Conservation (phyloP, 495 filamentous ascomycete species). For the Tetracladium setigerum region DNA sequence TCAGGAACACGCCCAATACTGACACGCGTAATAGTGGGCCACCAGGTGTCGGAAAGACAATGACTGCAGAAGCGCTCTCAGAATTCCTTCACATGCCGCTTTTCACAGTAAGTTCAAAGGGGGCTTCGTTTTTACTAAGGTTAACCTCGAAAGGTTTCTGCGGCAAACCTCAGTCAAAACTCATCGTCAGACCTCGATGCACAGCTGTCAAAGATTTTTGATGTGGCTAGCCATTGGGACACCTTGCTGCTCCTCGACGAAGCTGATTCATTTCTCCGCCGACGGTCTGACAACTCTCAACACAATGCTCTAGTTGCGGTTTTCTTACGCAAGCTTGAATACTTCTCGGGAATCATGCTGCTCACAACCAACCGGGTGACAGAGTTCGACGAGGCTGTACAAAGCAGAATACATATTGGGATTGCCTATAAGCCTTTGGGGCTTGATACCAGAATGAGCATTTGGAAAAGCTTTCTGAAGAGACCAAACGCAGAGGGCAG, state of each 20-base stretch:
- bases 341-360: slow-evolving; percentile 5
- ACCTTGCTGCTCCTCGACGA: slow-evolving; percentile 34
- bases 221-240: slow-evolving; percentile 31
- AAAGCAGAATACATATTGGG: slow-evolving; percentile 6
- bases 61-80: slow-evolving; percentile 44
- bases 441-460: not conserved
- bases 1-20: slow-evolving; percentile 4
- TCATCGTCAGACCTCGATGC: slow-evolving; percentile 23
- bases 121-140: not conserved
- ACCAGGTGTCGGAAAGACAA: slow-evolving; percentile 49
- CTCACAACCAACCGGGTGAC: slow-evolving; percentile 10
- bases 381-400: slow-evolving; percentile 6
- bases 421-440: slow-evolving; percentile 1
- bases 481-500: slow-evolving; percentile 1
- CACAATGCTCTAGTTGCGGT: slow-evolving; percentile 7
- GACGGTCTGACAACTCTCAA: slow-evolving; percentile 23
- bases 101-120: slow-evolving; percentile 5
- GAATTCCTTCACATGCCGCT: slow-evolving; percentile 19
- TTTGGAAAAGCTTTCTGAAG: slow-evolving; percentile 6
- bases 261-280: slow-evolving; percentile 28
- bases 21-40: slow-evolving; percentile 29
- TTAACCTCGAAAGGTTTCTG: slow-evolving; percentile 3
- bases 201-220: slow-evolving; percentile 32
- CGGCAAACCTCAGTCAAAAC: slow-evolving; percentile 1
- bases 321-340: slow-evolving; percentile 12